phyloP scores from a whole-genome alignment of 208 protist genomes.

The Acanthamoeba polyphaga region DNA sequence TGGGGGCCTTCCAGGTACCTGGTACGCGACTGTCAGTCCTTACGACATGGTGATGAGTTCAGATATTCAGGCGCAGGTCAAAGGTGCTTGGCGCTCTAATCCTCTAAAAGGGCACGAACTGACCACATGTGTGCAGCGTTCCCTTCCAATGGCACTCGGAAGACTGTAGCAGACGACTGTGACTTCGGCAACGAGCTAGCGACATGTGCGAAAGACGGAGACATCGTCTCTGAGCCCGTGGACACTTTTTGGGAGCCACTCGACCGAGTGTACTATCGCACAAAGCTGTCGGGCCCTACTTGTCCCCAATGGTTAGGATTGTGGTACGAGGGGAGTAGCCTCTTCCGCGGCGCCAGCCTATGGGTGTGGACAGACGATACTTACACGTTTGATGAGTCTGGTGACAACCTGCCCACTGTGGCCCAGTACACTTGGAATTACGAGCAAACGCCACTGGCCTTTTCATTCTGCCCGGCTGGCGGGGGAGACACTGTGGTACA shows the following conservation, averaged over 20 bases:
- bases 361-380: not conserved
- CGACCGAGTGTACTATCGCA: not conserved
- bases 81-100: too few species aligned
- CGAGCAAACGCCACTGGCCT: not conserved
- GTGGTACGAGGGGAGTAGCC: not conserved
- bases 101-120: too few species aligned
- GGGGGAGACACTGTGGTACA: not conserved
- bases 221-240: too few species aligned
- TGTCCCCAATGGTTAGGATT: not conserved
- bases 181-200: too few species aligned
- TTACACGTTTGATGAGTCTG: not conserved
- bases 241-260: not conserved
- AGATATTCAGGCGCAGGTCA: too few species aligned
- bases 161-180: too few species aligned
- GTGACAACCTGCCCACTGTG: not conserved
- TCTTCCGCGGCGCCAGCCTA: not conserved
- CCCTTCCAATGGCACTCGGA: too few species aligned
- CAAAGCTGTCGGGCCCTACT: not conserved
- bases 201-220: too few species aligned
- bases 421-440: not conserved
- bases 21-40: too few species aligned
- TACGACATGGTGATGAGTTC: too few species aligned
- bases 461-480: not conserved
- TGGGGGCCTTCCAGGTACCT: too few species aligned
- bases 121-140: too few species aligned